These are phyloP conservation scores for Parachaetomium inaequale DNA, from an alignment of 495 filamentous ascomycete genomes.

Conservation along the genomic window DNA sequence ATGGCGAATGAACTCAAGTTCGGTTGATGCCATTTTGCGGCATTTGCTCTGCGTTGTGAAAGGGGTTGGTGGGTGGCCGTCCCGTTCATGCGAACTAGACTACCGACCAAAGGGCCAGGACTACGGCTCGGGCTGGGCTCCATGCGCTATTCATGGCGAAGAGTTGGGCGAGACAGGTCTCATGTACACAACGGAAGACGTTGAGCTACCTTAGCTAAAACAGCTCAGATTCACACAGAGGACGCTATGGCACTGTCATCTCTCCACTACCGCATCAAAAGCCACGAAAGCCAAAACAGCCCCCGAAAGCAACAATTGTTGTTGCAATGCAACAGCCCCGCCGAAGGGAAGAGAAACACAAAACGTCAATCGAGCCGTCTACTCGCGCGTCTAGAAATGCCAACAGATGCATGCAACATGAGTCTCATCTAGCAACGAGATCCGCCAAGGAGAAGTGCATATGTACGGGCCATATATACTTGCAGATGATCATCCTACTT, in stretches of 20 bases:
- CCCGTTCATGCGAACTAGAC: too few relatives aligned
- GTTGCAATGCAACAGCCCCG: neutral
- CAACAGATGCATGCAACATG: constrained; percentile 13
- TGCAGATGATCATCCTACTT: constrained; percentile 28
- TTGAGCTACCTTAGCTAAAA: too few relatives aligned
- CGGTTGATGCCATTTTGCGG: neutral
- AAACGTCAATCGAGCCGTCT: constrained; percentile 6
- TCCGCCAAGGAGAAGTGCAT: constrained; percentile 3
- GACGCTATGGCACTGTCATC: too few relatives aligned
- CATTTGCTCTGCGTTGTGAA: neutral
- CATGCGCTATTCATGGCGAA: too few relatives aligned
- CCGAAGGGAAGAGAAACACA: neutral
- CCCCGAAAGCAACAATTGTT: neutral
- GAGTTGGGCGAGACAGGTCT: too few relatives aligned
- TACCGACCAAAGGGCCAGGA: too few relatives aligned
- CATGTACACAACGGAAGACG: too few relatives aligned
- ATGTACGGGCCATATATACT: constrained; percentile 18
- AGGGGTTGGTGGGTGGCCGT: too few relatives aligned
- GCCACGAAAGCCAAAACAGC: neutral
- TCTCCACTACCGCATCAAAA: neutral
- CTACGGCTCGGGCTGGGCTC: too few relatives aligned
- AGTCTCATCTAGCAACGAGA: constrained; percentile 12
- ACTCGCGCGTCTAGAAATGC: constrained; percentile 9
- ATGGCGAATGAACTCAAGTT: neutral
- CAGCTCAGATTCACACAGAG: too few relatives aligned